These are phyloP conservation scores for Dalechampia spathulata DNA, from an alignment of 441 rosid genomes.

Conservation along the genomic window DNA sequence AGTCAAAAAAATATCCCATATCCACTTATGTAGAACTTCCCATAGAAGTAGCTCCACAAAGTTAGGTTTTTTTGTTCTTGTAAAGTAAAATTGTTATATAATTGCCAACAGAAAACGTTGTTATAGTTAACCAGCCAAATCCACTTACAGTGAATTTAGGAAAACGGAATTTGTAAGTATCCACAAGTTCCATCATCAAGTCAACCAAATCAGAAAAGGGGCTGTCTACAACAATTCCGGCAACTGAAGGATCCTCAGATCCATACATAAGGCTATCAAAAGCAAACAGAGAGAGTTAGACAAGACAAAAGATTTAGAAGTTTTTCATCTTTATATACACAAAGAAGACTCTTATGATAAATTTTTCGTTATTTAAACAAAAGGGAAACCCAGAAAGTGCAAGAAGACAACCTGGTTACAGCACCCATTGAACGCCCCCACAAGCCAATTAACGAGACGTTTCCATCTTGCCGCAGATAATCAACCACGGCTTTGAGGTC, in stretches of 20 bases:
- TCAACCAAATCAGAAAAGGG: constrained; percentile 98
- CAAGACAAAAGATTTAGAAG: not conserved
- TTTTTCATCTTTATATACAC: not conserved
- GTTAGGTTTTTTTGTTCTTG: not conserved
- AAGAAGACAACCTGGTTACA: constrained; percentile 65
- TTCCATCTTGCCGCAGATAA: constrained; percentile 81
- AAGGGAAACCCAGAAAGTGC: constrained; percentile 11
- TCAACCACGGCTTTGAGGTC: constrained; percentile 88
- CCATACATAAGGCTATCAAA: constrained; percentile 85
- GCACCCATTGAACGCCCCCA: constrained; percentile 99
- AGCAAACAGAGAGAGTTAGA: constrained; percentile 10
- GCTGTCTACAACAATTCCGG: constrained; percentile 98
- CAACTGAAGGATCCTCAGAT: constrained; percentile 95
- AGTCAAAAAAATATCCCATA: not conserved
- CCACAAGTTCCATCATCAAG: constrained; percentile 96
- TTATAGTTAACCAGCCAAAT: not conserved
- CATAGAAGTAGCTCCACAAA: not conserved
- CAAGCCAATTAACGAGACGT: constrained; percentile 85
- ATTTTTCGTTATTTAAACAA: constrained; percentile 4
- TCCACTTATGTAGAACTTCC: too few species aligned
- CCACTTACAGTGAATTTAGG: constrained; percentile 95
- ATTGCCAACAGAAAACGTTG: too few species aligned
- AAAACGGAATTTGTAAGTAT: constrained; percentile 71
- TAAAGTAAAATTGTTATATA: too few species aligned
- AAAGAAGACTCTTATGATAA: not conserved